Percentiles rank a stretch among this genome's conserved stretches.
Evolutionary conservation across 805 yeast genomes (phyloP).

Genomic region (Naumovozyma baii): DNA sequence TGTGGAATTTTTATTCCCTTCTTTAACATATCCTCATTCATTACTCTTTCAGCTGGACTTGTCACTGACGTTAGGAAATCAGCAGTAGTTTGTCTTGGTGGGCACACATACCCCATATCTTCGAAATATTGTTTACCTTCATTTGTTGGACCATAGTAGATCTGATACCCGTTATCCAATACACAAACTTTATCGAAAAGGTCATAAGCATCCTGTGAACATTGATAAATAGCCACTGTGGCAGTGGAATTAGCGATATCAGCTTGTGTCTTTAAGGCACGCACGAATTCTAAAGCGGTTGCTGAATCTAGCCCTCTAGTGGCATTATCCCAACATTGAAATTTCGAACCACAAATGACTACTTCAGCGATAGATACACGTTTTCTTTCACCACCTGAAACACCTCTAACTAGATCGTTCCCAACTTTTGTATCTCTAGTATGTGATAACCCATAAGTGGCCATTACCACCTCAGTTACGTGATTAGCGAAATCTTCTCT

Average conservation of each 20-base stretch:
- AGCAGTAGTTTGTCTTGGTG: slow-evolving; percentile 58
- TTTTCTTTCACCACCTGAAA: slow-evolving; percentile 80
- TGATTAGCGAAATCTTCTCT: slow-evolving; percentile 47
- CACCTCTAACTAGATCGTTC: slow-evolving; percentile 55
- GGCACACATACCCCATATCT: slow-evolving; percentile 56
- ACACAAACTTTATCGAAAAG: slow-evolving; percentile 55
- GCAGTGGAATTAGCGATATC: slow-evolving; percentile 44
- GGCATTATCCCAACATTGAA: slow-evolving; percentile 72
- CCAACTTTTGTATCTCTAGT: slow-evolving; percentile 54
- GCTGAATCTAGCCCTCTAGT: slow-evolving; percentile 82
- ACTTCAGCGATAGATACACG: slow-evolving; percentile 80
- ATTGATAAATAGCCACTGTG: slow-evolving; percentile 61
- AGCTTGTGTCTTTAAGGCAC: slow-evolving; percentile 57
- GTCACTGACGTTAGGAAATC: slow-evolving; percentile 64
- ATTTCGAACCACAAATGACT: slow-evolving; percentile 50
- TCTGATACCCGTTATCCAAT: slow-evolving; percentile 50
- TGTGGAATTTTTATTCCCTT: slow-evolving; percentile 47
- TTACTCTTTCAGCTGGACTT: slow-evolving; percentile 51
- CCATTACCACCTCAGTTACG: slow-evolving; percentile 44
- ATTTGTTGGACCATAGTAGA: slow-evolving; percentile 52
- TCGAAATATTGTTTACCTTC: slow-evolving; percentile 50
- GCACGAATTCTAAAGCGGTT: slow-evolving; percentile 66
- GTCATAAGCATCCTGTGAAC: slow-evolving; percentile 56
- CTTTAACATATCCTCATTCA: slow-evolving; percentile 27
- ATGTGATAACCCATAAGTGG: slow-evolving; percentile 51